phyloP scores from a whole-genome alignment of 257 asterid species.

The Solanum etuberosum region DNA sequence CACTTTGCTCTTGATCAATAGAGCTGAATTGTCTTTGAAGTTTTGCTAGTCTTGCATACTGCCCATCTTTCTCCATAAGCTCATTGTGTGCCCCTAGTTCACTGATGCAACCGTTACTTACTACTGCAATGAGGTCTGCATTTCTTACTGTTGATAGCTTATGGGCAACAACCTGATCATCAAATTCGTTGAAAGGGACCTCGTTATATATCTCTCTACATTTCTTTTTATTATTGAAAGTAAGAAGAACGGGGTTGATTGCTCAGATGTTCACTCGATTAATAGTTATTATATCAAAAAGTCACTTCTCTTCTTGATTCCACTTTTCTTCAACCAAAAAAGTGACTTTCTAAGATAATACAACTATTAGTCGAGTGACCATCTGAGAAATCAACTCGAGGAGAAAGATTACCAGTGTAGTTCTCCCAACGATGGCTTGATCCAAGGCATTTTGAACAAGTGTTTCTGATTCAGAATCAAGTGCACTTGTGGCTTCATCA shows the following conservation, averaged over 20 bases:
- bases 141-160: slow-evolving; percentile 75
- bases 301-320: background rate
- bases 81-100: slow-evolving; percentile 65
- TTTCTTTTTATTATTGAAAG: background rate
- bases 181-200: background rate
- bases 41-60: slow-evolving; percentile 50
- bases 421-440: slow-evolving; percentile 79
- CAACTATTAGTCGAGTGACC: background rate
- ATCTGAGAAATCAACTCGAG: background rate
- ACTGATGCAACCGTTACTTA: slow-evolving; percentile 36
- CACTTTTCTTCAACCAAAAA: background rate
- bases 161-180: slow-evolving; percentile 74
- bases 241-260: background rate
- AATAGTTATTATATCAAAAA: background rate
- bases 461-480: slow-evolving; percentile 76
- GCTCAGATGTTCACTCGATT: background rate
- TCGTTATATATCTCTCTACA: background rate
- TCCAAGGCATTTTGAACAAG: slow-evolving; percentile 75
- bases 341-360: background rate
- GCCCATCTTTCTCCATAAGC: slow-evolving; percentile 46
- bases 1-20: slow-evolving; percentile 36
- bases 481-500: slow-evolving; percentile 94
- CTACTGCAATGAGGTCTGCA: slow-evolving; percentile 62
- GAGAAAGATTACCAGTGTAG: slow-evolving; percentile 49
- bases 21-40: slow-evolving; percentile 57